These are phyloP conservation scores for Penicillium paneum DNA, from an alignment of 2,329 filamentous ascomycete species.

Conservation along the genomic window DNA sequence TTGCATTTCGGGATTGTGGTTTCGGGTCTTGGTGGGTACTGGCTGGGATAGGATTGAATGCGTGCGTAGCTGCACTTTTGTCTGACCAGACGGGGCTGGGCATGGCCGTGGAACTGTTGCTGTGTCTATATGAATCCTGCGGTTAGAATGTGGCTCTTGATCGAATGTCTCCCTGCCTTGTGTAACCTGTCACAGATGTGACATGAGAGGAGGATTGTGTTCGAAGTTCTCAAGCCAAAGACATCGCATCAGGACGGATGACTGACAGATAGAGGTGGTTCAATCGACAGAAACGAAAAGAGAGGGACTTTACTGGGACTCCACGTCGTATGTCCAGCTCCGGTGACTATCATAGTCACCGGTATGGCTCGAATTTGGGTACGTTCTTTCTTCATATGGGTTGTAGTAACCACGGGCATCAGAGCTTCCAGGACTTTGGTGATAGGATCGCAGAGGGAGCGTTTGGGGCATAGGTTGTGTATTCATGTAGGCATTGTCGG, in stretches of 20 bases:
- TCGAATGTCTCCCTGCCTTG: background rate
- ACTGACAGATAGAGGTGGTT: slow-evolving; percentile 17
- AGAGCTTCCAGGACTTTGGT: slow-evolving; percentile 1
- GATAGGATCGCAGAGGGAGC: slow-evolving; percentile 14
- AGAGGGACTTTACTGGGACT: slow-evolving; percentile 34
- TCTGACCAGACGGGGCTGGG: slow-evolving; percentile 32
- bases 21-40: slow-evolving; percentile 12
- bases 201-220: background rate
- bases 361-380: slow-evolving; percentile 16
- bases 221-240: background rate
- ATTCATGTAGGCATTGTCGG: slow-evolving; percentile 19
- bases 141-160: slow-evolving; percentile 18
- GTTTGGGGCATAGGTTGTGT: slow-evolving; percentile 20
- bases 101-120: slow-evolving; percentile 27
- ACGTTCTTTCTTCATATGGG: slow-evolving; percentile 23
- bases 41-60: slow-evolving; percentile 7
- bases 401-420: slow-evolving; percentile 18
- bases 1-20: slow-evolving; percentile 13
- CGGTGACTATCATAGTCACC: slow-evolving; percentile 25
- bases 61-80: slow-evolving; percentile 20
- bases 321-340: slow-evolving; percentile 29
- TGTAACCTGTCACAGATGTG: slow-evolving; percentile 7
- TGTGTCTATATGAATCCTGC: slow-evolving; percentile 20
- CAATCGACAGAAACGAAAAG: slow-evolving; percentile 17
- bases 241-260: slow-evolving; percentile 13